These are phyloP conservation scores for Ophiostoma montium DNA, from an alignment of 2,329 filamentous ascomycete species.

Conservation along the genomic window DNA sequence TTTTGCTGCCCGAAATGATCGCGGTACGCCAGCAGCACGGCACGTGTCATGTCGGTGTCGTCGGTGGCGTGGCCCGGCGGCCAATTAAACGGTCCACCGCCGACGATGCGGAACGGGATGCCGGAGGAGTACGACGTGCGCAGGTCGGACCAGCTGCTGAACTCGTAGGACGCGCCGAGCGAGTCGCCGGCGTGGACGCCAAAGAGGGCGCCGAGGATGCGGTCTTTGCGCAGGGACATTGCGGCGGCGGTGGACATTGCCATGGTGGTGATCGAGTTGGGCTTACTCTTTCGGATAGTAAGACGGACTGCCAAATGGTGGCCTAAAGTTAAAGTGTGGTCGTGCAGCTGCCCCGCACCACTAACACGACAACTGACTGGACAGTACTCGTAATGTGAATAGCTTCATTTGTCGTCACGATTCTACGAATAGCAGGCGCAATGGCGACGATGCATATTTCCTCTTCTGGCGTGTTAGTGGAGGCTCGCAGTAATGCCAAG, in stretches of 20 bases:
- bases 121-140: constrained; percentile 24
- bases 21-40: constrained; percentile 28
- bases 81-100: constrained; percentile 31
- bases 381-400: too few species aligned
- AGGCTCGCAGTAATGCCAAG: neutral
- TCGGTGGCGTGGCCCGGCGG: constrained; percentile 30
- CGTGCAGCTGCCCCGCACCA: too few species aligned
- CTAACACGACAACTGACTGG: too few species aligned
- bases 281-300: too few species aligned
- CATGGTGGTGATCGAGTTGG: neutral
- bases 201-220: constrained; percentile 29
- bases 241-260: too few species aligned
- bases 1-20: too few species aligned
- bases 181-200: constrained; percentile 33
- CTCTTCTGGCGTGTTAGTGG: neutral
- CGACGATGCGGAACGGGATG: constrained; percentile 25
- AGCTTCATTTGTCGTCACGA: too few species aligned
- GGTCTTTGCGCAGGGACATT: constrained; percentile 12
- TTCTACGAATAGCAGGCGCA: too few species aligned
- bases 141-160: constrained; percentile 22
- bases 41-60: constrained; percentile 33
- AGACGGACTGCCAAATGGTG: too few species aligned
- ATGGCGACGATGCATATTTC: neutral
- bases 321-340: too few species aligned
- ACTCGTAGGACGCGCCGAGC: constrained; percentile 32